A percentile compares a stretch with the other conserved stretches of the same genome.
These are phyloP conservation scores for Combretum micranthum DNA, from an alignment of 345 rosid genomes.

Conservation along the genomic window DNA sequence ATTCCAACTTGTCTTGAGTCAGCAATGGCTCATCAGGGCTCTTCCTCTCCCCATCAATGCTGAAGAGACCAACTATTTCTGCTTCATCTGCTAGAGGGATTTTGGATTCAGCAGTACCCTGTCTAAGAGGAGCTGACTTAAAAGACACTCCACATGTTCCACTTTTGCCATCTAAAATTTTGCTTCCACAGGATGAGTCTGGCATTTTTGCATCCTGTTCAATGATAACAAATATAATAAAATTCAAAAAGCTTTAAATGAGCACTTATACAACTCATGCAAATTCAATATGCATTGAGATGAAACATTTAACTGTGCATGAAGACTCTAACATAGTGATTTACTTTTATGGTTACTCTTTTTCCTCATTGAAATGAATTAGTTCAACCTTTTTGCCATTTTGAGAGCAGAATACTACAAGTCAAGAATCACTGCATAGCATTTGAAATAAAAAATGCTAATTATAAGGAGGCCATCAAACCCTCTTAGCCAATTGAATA, in stretches of 20 bases:
- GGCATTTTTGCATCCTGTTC: conserved; percentile 24
- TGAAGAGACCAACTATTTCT: conserved; percentile 25
- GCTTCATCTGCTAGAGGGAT: conserved; percentile 27
- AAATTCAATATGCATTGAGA: not conserved
- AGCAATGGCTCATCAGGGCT: conserved; percentile 17
- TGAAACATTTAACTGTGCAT: too few species aligned
- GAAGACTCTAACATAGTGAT: too few species aligned
- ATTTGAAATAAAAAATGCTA: too few species aligned
- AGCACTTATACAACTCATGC: conserved; percentile 4
- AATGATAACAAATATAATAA: conserved; percentile 8
- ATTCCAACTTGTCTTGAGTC: conserved; percentile 15
- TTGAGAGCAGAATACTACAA: too few species aligned
- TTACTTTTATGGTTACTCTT: too few species aligned
- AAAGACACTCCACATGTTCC: conserved; percentile 6
- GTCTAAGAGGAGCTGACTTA: conserved; percentile 13
- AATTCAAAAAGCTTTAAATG: not conserved
- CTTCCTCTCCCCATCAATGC: conserved; percentile 16
- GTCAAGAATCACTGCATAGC: too few species aligned
- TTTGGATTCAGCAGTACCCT: conserved; percentile 23
- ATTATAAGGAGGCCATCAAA: too few species aligned
- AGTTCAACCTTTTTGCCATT: too few species aligned
- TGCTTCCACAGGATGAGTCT: conserved; percentile 14
- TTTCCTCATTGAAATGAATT: too few species aligned
- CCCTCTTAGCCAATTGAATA: too few species aligned
- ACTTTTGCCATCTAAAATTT: conserved; percentile 1